phyloP scores from a whole-genome alignment of 805 yeast genomes.

The Barnettozyma sp. region DNA sequence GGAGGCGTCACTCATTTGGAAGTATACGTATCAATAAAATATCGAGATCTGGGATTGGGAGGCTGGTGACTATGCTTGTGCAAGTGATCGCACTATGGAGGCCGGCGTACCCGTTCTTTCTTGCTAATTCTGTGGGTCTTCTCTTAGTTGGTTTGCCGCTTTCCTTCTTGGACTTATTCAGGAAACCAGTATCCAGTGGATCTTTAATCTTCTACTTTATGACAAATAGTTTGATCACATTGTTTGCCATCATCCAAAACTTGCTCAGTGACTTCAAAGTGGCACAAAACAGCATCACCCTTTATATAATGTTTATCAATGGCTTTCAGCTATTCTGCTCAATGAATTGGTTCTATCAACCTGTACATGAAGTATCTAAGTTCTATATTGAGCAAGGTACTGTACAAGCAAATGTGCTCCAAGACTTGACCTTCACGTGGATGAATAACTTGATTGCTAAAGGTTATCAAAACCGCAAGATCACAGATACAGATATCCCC shows the following conservation, averaged over 20 bases:
- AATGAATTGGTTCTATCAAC: conserved; percentile 29
- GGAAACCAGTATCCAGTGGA: conserved; percentile 50
- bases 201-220: conserved; percentile 72
- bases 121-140: conserved; percentile 15
- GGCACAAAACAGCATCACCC: conserved; percentile 20
- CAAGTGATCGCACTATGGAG: conserved; percentile 11
- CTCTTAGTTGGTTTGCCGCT: conserved; percentile 33
- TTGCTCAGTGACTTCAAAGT: conserved; percentile 25
- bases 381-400: conserved; percentile 33
- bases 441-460: conserved; percentile 77
- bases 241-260: conserved; percentile 37
- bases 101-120: conserved; percentile 1
- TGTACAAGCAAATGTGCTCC: conserved; percentile 62
- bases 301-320: conserved; percentile 26
- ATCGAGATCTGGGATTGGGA: conserved; percentile 12
- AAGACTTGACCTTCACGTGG: conserved; percentile 81
- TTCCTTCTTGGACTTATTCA: conserved; percentile 37
- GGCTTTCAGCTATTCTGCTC: conserved; percentile 27
- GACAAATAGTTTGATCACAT: conserved; percentile 40
- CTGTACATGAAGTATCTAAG: conserved; percentile 36
- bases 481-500: conserved; percentile 63
- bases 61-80: conserved; percentile 8
- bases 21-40: conserved; percentile 14
- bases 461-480: conserved; percentile 53
- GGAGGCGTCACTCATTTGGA: conserved; percentile 1